Evolutionary conservation across 345 rosid species (phyloP).

Genomic region (Mallotus nudiflorus): DNA sequence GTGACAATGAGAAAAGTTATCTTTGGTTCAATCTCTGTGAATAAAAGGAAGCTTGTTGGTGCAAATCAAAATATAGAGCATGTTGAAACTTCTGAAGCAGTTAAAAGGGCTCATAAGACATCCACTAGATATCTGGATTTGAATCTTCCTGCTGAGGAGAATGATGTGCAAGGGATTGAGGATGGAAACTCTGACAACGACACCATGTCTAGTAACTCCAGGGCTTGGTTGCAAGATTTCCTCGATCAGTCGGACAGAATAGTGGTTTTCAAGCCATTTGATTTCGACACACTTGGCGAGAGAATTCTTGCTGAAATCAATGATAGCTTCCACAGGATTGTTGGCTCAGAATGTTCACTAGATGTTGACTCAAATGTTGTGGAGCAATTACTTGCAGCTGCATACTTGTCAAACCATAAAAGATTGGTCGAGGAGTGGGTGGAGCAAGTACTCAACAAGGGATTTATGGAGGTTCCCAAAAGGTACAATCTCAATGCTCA

Average conservation of each 20-base stretch:
- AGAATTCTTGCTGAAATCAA: conserved; percentile 35
- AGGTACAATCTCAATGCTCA: conserved; percentile 24
- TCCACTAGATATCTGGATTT: conserved; percentile 53
- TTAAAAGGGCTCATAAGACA: conserved; percentile 34
- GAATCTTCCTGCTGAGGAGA: conserved; percentile 64
- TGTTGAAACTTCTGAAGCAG: conserved; percentile 13
- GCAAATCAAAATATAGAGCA: conserved; percentile 19
- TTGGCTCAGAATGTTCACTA: conserved; percentile 46
- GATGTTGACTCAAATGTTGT: conserved; percentile 49
- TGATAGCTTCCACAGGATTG: conserved; percentile 28
- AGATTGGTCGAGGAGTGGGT: conserved; percentile 51
- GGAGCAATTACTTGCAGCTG: conserved; percentile 53
- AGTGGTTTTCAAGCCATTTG: conserved; percentile 53
- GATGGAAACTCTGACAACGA: conserved; percentile 26
- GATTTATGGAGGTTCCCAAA: conserved; percentile 44
- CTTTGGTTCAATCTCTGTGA: conserved; percentile 15
- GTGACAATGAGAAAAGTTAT: conserved; percentile 12
- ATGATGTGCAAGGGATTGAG: conserved; percentile 7
- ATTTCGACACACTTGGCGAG: conserved; percentile 55
- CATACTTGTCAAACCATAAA: conserved; percentile 44
- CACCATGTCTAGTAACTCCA: conserved; percentile 42
- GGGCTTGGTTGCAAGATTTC: conserved; percentile 59
- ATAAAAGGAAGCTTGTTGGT: conserved; percentile 38
- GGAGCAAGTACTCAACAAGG: conserved; percentile 43
- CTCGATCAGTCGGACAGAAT: conserved; percentile 44